Evolutionary conservation across 345 rosid species (phyloP), one percentile per base, ranked within the genome.

Genomic region (Balakata baccata): DNA sequence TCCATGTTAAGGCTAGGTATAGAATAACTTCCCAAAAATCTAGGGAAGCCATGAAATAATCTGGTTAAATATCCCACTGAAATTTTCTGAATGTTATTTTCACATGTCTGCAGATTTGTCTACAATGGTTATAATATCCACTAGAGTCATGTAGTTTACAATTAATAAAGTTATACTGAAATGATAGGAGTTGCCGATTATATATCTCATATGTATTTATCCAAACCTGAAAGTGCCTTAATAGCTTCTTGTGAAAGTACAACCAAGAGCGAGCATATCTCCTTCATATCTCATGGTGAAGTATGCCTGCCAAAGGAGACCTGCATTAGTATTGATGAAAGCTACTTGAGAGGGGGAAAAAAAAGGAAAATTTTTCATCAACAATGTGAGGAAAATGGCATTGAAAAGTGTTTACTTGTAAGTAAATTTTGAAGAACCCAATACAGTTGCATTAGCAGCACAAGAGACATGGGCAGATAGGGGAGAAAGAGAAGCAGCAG

Each of bases 181-280:
- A 75, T 67, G 69, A 45, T 56, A 65, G 18, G 79, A 29, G 25
- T 20, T n/a, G 11, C 25, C 43, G 60, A 54, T 29, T 11, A 10
- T n/a, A 37, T 16, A 29, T 47, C 65, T 66, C 57, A n/a, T 64
- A 20, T 18, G 58, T 50, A 53, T 34, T 60, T 69, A 72, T 82
- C 63, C 72, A 68, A 75, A 90, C 92, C 91, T 85, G 85, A 66
- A 50, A 77, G 54, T 73, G 71, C 82, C 46, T 82, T 83, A 71
- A 78, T 69, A 64, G 88, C 80, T 47, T 87, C 85, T 58, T 76
- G 16, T 38, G 94, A 84, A 78, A 82, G 78, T 12, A 80, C 60
- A 38, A 90, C 88, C 84, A 89, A 72, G 79, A 81, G 70, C 20
- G 89, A 85, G 81, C 98, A 90, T 13, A 87, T 74, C 64, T 85